Percentiles rank a stretch among this genome's conserved stretches.
These are phyloP conservation scores for Globisporangium canariense DNA, from an alignment of 352 stramenopile genomes.

Conservation along the genomic window DNA sequence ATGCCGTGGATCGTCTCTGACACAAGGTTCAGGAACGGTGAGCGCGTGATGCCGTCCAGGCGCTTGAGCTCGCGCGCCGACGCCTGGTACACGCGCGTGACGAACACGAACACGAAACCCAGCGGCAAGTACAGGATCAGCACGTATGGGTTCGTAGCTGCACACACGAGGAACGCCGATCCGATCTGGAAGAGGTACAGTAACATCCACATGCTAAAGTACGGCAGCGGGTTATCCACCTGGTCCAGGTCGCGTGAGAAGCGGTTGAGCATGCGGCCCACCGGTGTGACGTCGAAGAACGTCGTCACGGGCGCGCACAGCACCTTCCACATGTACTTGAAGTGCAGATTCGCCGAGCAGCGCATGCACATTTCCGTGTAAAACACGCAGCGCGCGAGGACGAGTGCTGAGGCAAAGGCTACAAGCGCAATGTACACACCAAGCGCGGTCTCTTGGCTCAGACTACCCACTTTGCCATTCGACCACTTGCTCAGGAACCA, in stretches of 20 bases:
- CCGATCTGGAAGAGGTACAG: constrained; percentile 44
- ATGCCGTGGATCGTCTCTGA: constrained; percentile 90
- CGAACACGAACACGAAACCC: constrained; percentile 26
- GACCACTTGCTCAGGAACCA: constrained; percentile 56
- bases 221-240: constrained; percentile 45
- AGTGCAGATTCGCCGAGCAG: constrained; percentile 39
- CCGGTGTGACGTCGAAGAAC: constrained; percentile 20
- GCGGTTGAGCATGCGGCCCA: constrained; percentile 16
- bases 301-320: constrained; percentile 15
- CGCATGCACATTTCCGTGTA: constrained; percentile 51
- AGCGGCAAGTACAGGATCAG: constrained; percentile 52
- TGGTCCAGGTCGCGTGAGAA: constrained; percentile 48
- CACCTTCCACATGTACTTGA: constrained; percentile 36
- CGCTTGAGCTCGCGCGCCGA: constrained; percentile 87
- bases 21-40: constrained; percentile 90
- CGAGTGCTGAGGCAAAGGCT: constrained; percentile 24
- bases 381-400: constrained; percentile 37
- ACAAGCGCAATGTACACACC: constrained; percentile 41
- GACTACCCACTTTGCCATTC: constrained; percentile 20
- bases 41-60: constrained; percentile 80
- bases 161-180: constrained; percentile 41
- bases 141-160: constrained; percentile 39
- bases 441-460: constrained; percentile 35
- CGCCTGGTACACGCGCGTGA: constrained; percentile 77
- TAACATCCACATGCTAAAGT: constrained; percentile 47